Percentiles rank a stretch among this genome's conserved stretches.
phyloP scores from a whole-genome alignment of 2,329 filamentous ascomycete species.

The Cladosporium sp. region DNA sequence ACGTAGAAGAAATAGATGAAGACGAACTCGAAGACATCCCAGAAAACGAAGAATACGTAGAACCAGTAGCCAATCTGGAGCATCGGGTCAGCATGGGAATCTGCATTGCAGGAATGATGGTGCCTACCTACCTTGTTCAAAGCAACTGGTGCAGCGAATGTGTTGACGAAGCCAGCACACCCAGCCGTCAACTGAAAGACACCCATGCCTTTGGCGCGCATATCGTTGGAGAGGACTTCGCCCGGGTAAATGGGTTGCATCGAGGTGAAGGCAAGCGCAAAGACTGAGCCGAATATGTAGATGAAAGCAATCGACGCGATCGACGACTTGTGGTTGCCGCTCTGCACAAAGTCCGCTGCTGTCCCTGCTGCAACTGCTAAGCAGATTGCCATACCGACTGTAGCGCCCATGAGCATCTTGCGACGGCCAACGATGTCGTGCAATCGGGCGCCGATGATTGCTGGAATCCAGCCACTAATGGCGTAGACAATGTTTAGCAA shows the following conservation, averaged over 20 bases:
- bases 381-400: background rate
- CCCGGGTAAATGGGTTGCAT: slow-evolving; percentile 34
- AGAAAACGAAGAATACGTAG: slow-evolving; percentile 18
- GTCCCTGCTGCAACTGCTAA: background rate
- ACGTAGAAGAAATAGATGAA: slow-evolving; percentile 29
- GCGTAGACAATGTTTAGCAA: slow-evolving; percentile 40
- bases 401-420: slow-evolving; percentile 5
- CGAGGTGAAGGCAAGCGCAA: slow-evolving; percentile 22
- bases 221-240: slow-evolving; percentile 33
- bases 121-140: slow-evolving; percentile 6
- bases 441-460: slow-evolving; percentile 4
- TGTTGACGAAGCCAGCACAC: slow-evolving; percentile 36
- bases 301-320: slow-evolving; percentile 32
- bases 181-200: slow-evolving; percentile 32
- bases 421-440: slow-evolving; percentile 1
- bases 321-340: slow-evolving; percentile 25
- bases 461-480: slow-evolving; percentile 20
- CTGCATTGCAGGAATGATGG: background rate
- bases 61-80: slow-evolving; percentile 11
- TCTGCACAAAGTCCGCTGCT: slow-evolving; percentile 18
- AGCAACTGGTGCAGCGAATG: slow-evolving; percentile 14
- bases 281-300: slow-evolving; percentile 35
- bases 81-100: background rate
- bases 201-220: slow-evolving; percentile 25
- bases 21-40: slow-evolving; percentile 23